phyloP scores from a whole-genome alignment of 2,329 filamentous ascomycete genomes.

The Triangularia setosa region DNA sequence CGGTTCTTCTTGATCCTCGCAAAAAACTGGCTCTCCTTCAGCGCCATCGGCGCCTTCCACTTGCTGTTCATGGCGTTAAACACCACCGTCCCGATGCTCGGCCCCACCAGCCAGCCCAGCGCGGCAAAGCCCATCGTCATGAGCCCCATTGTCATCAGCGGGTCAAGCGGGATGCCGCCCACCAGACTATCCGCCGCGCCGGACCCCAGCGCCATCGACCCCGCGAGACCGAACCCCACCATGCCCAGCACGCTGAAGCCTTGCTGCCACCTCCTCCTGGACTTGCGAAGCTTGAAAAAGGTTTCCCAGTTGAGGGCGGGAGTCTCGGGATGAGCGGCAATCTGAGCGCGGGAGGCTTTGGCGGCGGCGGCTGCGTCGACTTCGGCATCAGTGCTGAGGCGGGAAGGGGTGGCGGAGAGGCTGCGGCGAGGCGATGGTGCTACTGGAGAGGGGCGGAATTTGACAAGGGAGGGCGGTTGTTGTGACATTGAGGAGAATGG shows the following conservation, averaged over 20 bases:
- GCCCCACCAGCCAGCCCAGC: conserved; percentile 85
- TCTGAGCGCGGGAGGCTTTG: conserved; percentile 18
- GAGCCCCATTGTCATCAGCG: conserved; percentile 78
- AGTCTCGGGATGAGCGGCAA: conserved; percentile 31
- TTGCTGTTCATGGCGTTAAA: conserved; percentile 75
- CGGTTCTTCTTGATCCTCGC: conserved; percentile 85
- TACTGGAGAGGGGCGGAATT: conserved; percentile 14
- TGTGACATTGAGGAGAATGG: conserved; percentile 19
- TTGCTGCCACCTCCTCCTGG: conserved; percentile 78
- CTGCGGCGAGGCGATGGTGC: conserved; percentile 24
- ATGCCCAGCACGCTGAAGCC: conserved; percentile 68
- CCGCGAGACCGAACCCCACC: conserved; percentile 56
- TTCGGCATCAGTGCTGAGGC: conserved; percentile 16
- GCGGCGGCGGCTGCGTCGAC: conserved; percentile 26
- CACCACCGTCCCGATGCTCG: conserved; percentile 71
- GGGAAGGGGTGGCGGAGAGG: conserved; percentile 5
- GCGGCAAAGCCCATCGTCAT: conserved; percentile 72
- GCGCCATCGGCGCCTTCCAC: conserved; percentile 67
- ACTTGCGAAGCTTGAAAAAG: conserved; percentile 87
- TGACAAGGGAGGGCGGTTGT: conserved; percentile 5
- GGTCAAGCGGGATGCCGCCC: conserved; percentile 76
- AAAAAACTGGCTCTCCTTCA: conserved; percentile 93
- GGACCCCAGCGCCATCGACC: conserved; percentile 63
- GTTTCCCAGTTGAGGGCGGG: conserved; percentile 75
- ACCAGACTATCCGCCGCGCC: conserved; percentile 69